phyloP scores from a whole-genome alignment of 176 grass and related monocot species.

The Cymbopogon citratus region DNA sequence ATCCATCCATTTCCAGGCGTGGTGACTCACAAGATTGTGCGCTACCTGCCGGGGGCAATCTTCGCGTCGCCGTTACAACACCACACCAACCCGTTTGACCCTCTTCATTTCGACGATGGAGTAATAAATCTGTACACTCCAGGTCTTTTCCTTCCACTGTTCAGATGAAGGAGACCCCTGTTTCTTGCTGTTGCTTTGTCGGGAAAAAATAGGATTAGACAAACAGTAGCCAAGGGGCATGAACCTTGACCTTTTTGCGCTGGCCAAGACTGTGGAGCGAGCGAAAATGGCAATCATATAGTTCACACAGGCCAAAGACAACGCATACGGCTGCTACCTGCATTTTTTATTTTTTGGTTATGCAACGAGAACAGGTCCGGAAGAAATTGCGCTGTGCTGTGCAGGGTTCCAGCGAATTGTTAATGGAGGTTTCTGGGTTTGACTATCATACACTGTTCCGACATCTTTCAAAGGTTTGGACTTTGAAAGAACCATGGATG shows the following conservation, averaged over 20 bases:
- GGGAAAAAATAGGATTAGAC: neutral
- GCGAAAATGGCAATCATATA: neutral
- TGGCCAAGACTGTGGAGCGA: neutral
- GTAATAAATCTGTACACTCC: neutral
- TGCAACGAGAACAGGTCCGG: neutral
- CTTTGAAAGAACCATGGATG: neutral
- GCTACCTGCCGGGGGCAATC: neutral
- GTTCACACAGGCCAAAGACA: neutral
- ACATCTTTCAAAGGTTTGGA: conserved; percentile 29
- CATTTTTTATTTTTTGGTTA: neutral
- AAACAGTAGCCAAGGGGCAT: neutral
- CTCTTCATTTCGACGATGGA: neutral
- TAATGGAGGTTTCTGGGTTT: neutral
- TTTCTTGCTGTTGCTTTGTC: neutral
- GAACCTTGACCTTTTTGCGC: neutral
- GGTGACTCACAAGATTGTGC: conserved; percentile 12
- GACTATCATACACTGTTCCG: conserved; percentile 14
- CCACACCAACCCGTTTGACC: conserved; percentile 31
- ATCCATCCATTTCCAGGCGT: neutral
- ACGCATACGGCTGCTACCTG: neutral
- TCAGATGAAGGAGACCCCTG: neutral
- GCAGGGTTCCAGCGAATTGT: neutral
- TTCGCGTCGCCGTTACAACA: conserved; percentile 9
- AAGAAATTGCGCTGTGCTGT: neutral
- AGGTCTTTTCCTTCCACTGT: neutral